Evolutionary conservation across 192 early-diverging fungal species (phyloP).

Genomic region (Mortierella alpina): DNA sequence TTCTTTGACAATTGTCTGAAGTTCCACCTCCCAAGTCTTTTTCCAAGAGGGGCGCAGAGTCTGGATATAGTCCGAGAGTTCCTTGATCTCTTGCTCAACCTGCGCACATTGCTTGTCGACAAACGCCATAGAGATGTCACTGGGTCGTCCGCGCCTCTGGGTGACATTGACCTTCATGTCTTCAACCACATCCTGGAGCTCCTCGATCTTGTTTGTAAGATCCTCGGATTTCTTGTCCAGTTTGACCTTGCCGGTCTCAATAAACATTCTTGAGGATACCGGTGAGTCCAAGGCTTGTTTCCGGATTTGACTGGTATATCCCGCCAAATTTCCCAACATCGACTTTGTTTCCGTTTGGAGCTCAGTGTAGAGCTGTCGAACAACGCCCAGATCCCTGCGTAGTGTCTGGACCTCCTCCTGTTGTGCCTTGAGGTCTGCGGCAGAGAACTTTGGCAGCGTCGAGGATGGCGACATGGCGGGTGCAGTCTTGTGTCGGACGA

Average conservation of each 20-base stretch:
- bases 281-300: conserved; percentile 48
- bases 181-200: conserved; percentile 75
- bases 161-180: conserved; percentile 81
- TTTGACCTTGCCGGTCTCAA: conserved; percentile 69
- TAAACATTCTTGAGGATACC: conserved; percentile 56
- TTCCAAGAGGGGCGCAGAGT: conserved; percentile 80
- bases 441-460: conserved; percentile 8
- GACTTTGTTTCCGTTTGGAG: conserved; percentile 58
- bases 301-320: conserved; percentile 49
- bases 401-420: conserved; percentile 59
- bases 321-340: conserved; percentile 52
- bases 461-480: neutral
- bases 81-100: conserved; percentile 61
- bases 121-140: conserved; percentile 62
- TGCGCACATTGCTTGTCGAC: conserved; percentile 63
- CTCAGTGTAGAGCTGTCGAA: conserved; percentile 64
- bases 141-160: conserved; percentile 72
- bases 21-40: conserved; percentile 85
- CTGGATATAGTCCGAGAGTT: conserved; percentile 68
- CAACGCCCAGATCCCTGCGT: conserved; percentile 59
- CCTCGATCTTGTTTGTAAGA: conserved; percentile 66
- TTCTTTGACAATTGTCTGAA: conserved; percentile 84
- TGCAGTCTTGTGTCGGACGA: conserved; percentile 29
- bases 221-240: conserved; percentile 64
- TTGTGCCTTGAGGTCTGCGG: conserved; percentile 51